Conservation (phyloP, 1,139 yeast species). For the Candida dubliniensis region DNA sequence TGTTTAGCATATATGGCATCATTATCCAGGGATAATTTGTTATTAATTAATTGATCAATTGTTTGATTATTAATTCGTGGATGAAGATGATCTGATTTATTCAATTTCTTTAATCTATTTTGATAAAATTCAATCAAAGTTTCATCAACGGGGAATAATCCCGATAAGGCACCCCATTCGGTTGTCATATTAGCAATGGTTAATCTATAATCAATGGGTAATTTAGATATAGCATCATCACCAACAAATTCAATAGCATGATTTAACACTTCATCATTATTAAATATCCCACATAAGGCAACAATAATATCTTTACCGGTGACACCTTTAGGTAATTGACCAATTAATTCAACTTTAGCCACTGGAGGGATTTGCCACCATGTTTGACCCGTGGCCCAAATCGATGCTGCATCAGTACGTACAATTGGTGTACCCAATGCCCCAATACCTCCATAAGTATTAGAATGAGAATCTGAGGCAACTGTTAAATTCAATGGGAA, state of each 20-base stretch:
- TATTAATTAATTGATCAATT: slow-evolving; percentile 47
- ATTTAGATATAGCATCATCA: slow-evolving; percentile 62
- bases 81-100: slow-evolving; percentile 80
- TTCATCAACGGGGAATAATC: slow-evolving; percentile 90
- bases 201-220: slow-evolving; percentile 86
- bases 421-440: slow-evolving; percentile 96
- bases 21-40: slow-evolving; percentile 56
- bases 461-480: slow-evolving; percentile 97
- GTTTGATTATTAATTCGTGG: slow-evolving; percentile 74
- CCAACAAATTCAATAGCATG: slow-evolving; percentile 98
- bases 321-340: slow-evolving; percentile 79
- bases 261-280: slow-evolving; percentile 92
- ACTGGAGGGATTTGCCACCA: slow-evolving; percentile 99
- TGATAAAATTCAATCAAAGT: slow-evolving; percentile 77
- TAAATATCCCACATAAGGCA: slow-evolving; percentile 91
- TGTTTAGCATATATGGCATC: slow-evolving; percentile 89
- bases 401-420: slow-evolving; percentile 97
- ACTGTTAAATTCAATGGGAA: slow-evolving; percentile 92
- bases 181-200: slow-evolving; percentile 99
- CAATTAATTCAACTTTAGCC: slow-evolving; percentile 86
- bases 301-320: slow-evolving; percentile 97
- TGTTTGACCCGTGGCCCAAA: slow-evolving; percentile 99
- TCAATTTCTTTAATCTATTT: slow-evolving; percentile 60
- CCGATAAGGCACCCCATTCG: slow-evolving; percentile 99
- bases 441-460: slow-evolving; percentile 97